Percentiles rank a stretch among this genome's conserved stretches.
These are phyloP conservation scores for Globisporangium spinosum DNA, from an alignment of 352 stramenopile species.

Conservation along the genomic window DNA sequence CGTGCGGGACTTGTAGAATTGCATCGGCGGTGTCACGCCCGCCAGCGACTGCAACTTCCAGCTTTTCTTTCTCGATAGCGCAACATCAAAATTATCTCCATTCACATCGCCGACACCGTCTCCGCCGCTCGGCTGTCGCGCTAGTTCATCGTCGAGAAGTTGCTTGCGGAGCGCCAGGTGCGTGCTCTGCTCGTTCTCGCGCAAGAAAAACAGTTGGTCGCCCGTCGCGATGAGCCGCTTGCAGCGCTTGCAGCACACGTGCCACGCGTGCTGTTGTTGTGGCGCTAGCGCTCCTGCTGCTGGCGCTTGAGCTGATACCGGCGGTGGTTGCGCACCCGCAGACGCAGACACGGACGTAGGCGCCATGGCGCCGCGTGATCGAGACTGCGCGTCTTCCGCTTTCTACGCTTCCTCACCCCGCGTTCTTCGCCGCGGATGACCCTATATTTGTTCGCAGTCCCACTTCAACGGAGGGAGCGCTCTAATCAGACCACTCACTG, in stretches of 20 bases:
- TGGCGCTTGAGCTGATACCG: not conserved
- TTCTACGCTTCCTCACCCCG: not conserved
- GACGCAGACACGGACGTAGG: not conserved
- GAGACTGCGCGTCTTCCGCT: not conserved
- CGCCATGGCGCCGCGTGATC: not conserved
- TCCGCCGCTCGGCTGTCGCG: not conserved
- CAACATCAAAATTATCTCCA: not conserved
- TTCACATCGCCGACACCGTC: no score
- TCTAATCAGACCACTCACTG: not conserved
- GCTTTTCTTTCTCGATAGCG: slow-evolving; percentile 11
- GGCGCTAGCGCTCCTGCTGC: not conserved
- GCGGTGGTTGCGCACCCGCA: not conserved
- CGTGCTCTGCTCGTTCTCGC: slow-evolving; percentile 17
- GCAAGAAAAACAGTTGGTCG: slow-evolving; percentile 18
- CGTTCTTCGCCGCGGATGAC: not conserved
- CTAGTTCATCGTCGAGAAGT: slow-evolving; percentile 14
- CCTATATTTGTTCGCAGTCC: not conserved
- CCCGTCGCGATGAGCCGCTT: slow-evolving; percentile 4
- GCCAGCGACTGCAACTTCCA: slow-evolving; percentile 32
- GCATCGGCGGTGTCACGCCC: slow-evolving; percentile 27
- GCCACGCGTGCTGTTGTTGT: slow-evolving; percentile 6
- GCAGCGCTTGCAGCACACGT: slow-evolving; percentile 18
- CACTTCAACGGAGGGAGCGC: not conserved
- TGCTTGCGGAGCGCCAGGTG: slow-evolving; percentile 20
- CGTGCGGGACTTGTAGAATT: slow-evolving; percentile 49